phyloP scores from a whole-genome alignment of 2,329 filamentous ascomycete species.

The Clonostachys solani region DNA sequence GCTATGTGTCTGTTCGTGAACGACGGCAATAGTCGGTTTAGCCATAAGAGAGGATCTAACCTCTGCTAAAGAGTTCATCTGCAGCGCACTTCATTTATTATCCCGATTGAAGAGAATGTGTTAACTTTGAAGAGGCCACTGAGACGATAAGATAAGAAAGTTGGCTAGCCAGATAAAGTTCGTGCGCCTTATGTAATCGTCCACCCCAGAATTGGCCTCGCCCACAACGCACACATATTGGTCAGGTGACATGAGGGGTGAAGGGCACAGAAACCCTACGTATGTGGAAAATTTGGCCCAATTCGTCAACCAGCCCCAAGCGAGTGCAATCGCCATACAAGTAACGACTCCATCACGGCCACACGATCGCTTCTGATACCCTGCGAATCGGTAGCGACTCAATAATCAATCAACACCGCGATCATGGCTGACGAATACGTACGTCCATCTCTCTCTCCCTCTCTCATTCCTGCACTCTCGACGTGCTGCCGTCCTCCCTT shows the following conservation, averaged over 20 bases:
- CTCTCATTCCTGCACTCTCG: slow-evolving; percentile 3
- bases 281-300: slow-evolving; percentile 23
- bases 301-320: slow-evolving; percentile 9
- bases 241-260: slow-evolving; percentile 25
- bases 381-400: slow-evolving; percentile 35
- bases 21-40: too few relatives aligned
- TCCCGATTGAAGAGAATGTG: too few relatives aligned
- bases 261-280: slow-evolving; percentile 37
- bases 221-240: background rate
- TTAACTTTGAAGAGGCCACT: too few relatives aligned
- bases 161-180: too few relatives aligned
- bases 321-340: slow-evolving; percentile 12
- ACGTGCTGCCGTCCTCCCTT: background rate
- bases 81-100: too few relatives aligned
- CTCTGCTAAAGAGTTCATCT: too few relatives aligned
- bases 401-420: slow-evolving; percentile 37
- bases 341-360: slow-evolving; percentile 28
- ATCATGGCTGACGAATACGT: slow-evolving; percentile 92
- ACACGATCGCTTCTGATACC: slow-evolving; percentile 6
- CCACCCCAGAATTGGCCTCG: too few relatives aligned
- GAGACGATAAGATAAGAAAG: too few relatives aligned
- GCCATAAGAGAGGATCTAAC: too few relatives aligned
- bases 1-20: too few relatives aligned
- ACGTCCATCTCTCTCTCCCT: slow-evolving; percentile 40
- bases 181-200: too few relatives aligned